Conservation (phyloP, 1,284 basidiomycete genomes). For the Malassezia slooffiae region DNA sequence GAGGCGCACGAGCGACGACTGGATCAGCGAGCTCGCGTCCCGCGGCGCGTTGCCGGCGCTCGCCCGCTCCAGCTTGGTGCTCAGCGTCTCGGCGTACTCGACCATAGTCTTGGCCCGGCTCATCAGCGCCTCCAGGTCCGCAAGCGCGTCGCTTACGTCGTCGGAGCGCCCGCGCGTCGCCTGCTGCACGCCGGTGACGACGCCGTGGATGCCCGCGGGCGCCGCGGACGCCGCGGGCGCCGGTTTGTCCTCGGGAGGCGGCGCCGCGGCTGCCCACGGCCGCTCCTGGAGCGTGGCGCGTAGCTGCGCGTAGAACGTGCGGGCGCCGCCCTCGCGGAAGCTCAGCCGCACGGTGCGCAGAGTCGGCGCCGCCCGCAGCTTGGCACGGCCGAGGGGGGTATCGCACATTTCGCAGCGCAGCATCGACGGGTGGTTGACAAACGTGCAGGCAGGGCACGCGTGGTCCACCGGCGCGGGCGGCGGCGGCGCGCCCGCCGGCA, state of each 20-base stretch:
- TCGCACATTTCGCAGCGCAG: constrained; percentile 76
- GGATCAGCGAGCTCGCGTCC: constrained; percentile 53
- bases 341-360: constrained; percentile 54
- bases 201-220: constrained; percentile 25
- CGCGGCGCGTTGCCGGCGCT: constrained; percentile 28
- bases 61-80: constrained; percentile 63
- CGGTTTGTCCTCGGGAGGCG: too few species aligned
- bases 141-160: constrained; percentile 47
- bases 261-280: constrained; percentile 55
- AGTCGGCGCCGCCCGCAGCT: constrained; percentile 16
- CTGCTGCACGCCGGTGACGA: constrained; percentile 15
- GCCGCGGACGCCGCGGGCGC: too few species aligned
- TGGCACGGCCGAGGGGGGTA: constrained; percentile 54
- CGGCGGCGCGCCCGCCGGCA: constrained; percentile 26
- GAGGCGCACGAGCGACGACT: constrained; percentile 74
- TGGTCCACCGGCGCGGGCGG: neutral
- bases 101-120: constrained; percentile 84
- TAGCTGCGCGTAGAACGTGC: constrained; percentile 66
- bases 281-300: constrained; percentile 66
- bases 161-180: constrained; percentile 4
- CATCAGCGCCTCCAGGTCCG: constrained; percentile 83
- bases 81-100: constrained; percentile 72
- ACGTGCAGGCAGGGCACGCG: constrained; percentile 74
- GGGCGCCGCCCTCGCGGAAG: constrained; percentile 82
- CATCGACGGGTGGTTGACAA: constrained; percentile 72